A percentile compares a stretch with the other conserved stretches of the same genome.
phyloP scores from a whole-genome alignment of 106 monocot genomes.

The Acanthochlamys bracteata region DNA sequence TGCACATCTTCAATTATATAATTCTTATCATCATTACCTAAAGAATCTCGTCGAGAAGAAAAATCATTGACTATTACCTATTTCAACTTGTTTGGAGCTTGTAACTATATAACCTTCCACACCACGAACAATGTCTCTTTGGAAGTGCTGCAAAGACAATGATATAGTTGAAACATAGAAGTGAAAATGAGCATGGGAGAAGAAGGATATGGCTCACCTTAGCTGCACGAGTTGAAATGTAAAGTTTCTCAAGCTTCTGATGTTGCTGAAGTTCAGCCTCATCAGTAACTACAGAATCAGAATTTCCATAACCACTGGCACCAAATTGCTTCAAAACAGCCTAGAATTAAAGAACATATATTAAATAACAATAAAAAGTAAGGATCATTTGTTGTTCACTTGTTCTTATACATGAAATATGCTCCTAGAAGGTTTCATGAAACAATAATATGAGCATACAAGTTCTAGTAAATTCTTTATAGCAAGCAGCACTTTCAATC shows the following conservation, averaged over 20 bases:
- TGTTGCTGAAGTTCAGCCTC: constrained; percentile 61
- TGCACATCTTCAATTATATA: no score
- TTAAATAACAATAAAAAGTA: not conserved
- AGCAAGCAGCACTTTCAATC: no score
- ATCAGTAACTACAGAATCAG: constrained; percentile 57
- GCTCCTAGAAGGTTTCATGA: not conserved
- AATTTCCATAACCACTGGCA: constrained; percentile 63
- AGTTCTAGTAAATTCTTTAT: no score
- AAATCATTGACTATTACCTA: constrained; percentile 30
- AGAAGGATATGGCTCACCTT: constrained; percentile 42
- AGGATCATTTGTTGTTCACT: not conserved
- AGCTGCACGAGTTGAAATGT: constrained; percentile 77
- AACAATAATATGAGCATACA: not conserved
- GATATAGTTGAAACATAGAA: not conserved
- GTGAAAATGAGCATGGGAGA: not conserved
- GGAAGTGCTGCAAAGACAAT: constrained; percentile 69
- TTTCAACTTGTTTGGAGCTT: constrained; percentile 89
- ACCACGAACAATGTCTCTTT: constrained; percentile 91
- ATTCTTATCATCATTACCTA: no score
- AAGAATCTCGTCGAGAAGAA: no score
- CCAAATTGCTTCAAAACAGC: constrained; percentile 96
- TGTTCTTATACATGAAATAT: not conserved
- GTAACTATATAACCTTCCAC: constrained; percentile 92
- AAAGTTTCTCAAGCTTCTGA: constrained; percentile 83
- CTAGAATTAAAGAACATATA: constrained; percentile 15